Evolutionary conservation across 352 stramenopile species (phyloP), one percentile per base, ranked within the genome.

Genomic region (Blastocystis sp.): DNA sequence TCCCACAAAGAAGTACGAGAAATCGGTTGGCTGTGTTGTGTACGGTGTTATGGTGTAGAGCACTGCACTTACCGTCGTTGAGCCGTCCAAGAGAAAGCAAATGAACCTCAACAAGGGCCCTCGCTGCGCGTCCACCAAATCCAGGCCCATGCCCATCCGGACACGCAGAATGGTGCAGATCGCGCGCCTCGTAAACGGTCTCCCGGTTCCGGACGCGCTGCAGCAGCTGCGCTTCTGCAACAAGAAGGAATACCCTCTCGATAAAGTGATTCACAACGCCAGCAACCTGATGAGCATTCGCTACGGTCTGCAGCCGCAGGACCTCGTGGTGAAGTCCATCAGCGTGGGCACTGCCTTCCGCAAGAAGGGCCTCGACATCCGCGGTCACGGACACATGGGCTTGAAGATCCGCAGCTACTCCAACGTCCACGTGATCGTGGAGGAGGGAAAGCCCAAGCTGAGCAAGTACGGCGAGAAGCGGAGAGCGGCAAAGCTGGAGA

Each of bases 151-250:
- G 43, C 69, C 69, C 21, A 79, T 79, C 62, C 69, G 69, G 21
- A 79, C 43, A 21, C 40, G 69, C 38, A 21, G 43, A 2, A 79
- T 79, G 69, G 69, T 79, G 1, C 69, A 79, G 38, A 79, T 64
- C 38, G 53, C 17, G 9, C 69, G 40, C 7, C 40, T 79, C 11
- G 69, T 79, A 45, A 79, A 79, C 23, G 69, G 69, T n/a, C 38
- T 64, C 10, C 43, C 40, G 11, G 69, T 79, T 38, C 17, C 52
- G 28, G 69, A 79, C 38, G 69, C 69, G 1, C 52, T 79, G 14
- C 69, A 79, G 53, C 69, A 79, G 43, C 43, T 79, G 21, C 69
- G 69, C 62, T 79, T 79, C 69, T 79, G 69, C 69, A 79, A 79
- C 41, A 79, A 79, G 69, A 79, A 64, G 69, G 11, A 79, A 64